Base-by-base conservation (phyloP, 495 filamentous ascomycete species). In the Lasiosphaeria ovina region DNA sequence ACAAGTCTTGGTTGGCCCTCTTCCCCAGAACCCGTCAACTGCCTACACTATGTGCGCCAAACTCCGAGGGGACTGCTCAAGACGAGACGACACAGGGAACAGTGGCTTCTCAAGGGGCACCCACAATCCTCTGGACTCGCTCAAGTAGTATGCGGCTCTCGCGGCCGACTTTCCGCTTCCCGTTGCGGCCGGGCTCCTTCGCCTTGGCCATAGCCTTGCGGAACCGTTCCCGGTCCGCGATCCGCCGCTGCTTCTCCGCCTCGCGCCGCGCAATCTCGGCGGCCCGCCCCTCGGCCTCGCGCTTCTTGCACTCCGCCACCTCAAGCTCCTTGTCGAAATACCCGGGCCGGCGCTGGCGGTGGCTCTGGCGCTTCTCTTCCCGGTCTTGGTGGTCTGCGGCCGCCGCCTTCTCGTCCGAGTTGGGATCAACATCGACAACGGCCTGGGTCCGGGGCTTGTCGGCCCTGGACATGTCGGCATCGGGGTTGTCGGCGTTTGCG, bases 61-160 rank as follows among this genome's bases (percentile, higher is more conserved):
- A 24, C 24, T 24, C 24, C 24, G 24, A 24, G 24, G 24, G 24
- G 24, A 24, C 24, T 24, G 24, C 24, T 24, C 24, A 24, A 24
- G 24, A 24, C 24, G 24, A 24, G 24, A 24, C 24, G 24, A 24
- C 24, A 24, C 24, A 24, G 48, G 16, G 48, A 52, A 52, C 4
- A 6, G 32, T 52, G 14, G 17, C 12, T 9, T 32, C 17, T 54
- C 33, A 64, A 6, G 48, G 44, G 17, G 59, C 64, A 35, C 77
- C 85, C 58, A 95, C 81, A 72, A 92, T 75, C 66, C 80, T 85
- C 79, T 89, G 87, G 12, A 96, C 88, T 70, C 85, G 90, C 73
- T 92, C 88, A 56, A 97, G 73, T 64, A 98, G 62, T 11, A 94
- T 79, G n/a, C 82, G 82, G 59, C 93, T 92, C 80, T 97, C 91